Evolutionary conservation across 164 flowering plant genomes (phyloP).

Genomic region (Houttuynia cordata): DNA sequence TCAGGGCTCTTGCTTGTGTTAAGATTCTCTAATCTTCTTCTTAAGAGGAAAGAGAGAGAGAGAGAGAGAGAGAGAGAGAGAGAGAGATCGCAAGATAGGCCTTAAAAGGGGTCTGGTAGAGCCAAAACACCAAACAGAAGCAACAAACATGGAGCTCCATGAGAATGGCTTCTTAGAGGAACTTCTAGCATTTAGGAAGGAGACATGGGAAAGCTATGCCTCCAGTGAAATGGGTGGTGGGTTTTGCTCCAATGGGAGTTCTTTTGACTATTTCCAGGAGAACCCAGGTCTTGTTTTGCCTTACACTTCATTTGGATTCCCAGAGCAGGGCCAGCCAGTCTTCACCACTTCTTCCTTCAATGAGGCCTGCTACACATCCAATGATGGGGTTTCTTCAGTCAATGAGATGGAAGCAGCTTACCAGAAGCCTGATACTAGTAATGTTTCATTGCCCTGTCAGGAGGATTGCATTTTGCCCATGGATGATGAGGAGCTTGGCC

Average conservation of each 20-base stretch:
- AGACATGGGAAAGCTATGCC: slow-evolving; percentile 21
- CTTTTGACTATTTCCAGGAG: slow-evolving; percentile 33
- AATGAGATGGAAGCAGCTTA: slow-evolving; percentile 20
- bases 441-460: slow-evolving; percentile 18
- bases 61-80: no score
- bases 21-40: slow-evolving; percentile 3
- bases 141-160: slow-evolving; percentile 37
- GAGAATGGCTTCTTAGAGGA: slow-evolving; percentile 51
- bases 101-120: no score
- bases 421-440: slow-evolving; percentile 8
- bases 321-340: slow-evolving; percentile 10
- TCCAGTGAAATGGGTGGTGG: slow-evolving; percentile 21
- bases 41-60: slow-evolving; percentile 7
- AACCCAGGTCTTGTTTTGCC: slow-evolving; percentile 21
- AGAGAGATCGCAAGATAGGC: background rate
- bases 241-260: slow-evolving; percentile 28
- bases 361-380: slow-evolving; percentile 17
- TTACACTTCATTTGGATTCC: slow-evolving; percentile 17
- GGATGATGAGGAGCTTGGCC: slow-evolving; percentile 21
- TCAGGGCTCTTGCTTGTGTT: slow-evolving; percentile 16
- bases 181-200: slow-evolving; percentile 37
- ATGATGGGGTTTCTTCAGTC: slow-evolving; percentile 19
- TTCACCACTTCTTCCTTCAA: slow-evolving; percentile 21
- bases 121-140: background rate
- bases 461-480: slow-evolving; percentile 21